Evolutionary conservation across 768 basidiomycete genomes (phyloP).

Genomic region (Sarcodon aspratus): DNA sequence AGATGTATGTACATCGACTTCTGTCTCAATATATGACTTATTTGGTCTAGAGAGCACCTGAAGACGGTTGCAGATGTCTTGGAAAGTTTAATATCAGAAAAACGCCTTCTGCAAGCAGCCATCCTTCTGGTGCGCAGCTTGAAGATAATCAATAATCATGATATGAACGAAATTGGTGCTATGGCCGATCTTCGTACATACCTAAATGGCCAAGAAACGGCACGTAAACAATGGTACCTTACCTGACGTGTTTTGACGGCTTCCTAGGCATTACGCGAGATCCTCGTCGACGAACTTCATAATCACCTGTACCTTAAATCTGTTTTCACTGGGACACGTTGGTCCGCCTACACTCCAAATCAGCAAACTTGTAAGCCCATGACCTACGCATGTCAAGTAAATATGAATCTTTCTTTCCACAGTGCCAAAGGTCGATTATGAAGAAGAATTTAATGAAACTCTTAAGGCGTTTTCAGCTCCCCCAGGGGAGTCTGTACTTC

Average conservation of each 20-base stretch:
- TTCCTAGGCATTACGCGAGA: constrained; percentile 76
- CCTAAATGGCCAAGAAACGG: constrained; percentile 77
- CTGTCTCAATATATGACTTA: constrained; percentile 4
- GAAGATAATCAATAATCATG: constrained; percentile 83
- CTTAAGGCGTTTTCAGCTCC: constrained; percentile 21
- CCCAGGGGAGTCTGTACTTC: constrained; percentile 20
- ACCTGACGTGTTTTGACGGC: neutral
- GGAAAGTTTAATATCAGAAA: constrained; percentile 93
- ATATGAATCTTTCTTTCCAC: constrained; percentile 3
- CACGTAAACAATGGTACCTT: constrained; percentile 25
- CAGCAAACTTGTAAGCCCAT: constrained; percentile 60
- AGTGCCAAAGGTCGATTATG: constrained; percentile 64
- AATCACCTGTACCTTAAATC: constrained; percentile 96
- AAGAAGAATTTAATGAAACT: constrained; percentile 29
- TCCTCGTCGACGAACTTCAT: constrained; percentile 90
- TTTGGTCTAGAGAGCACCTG: constrained; percentile 60
- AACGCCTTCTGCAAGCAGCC: constrained; percentile 82
- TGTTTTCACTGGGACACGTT: constrained; percentile 91
- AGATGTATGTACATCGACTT: constrained; percentile 53
- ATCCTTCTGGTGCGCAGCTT: constrained; percentile 77
- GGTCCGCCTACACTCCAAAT: constrained; percentile 73
- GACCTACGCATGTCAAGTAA: neutral
- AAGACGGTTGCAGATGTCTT: constrained; percentile 86
- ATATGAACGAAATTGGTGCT: constrained; percentile 95
- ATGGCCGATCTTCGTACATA: constrained; percentile 81